Conservation (phyloP, 345 rosid genomes). For the Zanthoxylum bungeanum region DNA sequence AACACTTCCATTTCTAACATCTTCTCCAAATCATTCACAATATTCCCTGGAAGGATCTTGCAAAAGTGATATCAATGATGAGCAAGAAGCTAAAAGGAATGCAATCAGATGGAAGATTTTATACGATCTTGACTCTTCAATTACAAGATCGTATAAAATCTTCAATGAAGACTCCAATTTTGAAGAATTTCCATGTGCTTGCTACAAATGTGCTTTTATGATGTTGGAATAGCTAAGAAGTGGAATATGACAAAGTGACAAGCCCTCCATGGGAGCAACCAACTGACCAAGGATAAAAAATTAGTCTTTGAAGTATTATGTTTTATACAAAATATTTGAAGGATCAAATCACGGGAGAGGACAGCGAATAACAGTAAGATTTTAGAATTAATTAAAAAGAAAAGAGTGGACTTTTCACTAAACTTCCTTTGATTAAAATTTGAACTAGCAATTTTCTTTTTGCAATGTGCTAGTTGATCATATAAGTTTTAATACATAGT, state of each 20-base stretch:
- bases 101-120: not conserved
- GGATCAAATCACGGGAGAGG: not conserved
- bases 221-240: not conserved
- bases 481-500: not conserved
- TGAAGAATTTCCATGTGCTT: not conserved
- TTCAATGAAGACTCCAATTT: not conserved
- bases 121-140: too few species aligned
- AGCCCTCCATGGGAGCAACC: not conserved
- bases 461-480: not conserved
- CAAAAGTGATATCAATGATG: not conserved
- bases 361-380: not conserved
- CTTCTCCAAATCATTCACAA: slow-evolving; percentile 1
- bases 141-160: too few species aligned
- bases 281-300: not conserved
- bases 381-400: not conserved
- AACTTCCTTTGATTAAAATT: not conserved
- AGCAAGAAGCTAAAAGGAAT: not conserved
- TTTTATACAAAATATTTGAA: not conserved
- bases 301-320: not conserved
- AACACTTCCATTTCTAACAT: not conserved
- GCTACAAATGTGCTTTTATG: not conserved
- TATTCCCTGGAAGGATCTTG: not conserved
- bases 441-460: not conserved
- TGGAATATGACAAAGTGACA: not conserved
- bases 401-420: not conserved